phyloP scores from a whole-genome alignment of 1,139 yeast genomes.

The Taiozyma sp. region DNA sequence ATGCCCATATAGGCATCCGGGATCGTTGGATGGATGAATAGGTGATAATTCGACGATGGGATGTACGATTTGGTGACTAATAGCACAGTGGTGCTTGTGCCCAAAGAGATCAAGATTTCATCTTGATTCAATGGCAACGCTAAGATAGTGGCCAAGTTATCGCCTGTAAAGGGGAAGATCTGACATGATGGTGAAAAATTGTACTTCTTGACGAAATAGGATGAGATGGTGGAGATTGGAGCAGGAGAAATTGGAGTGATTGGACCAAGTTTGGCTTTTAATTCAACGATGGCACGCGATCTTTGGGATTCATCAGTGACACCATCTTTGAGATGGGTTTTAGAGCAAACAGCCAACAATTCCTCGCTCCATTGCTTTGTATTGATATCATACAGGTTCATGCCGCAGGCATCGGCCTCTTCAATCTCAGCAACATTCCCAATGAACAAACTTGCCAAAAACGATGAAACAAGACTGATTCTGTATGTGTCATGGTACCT shows the following conservation, averaged over 20 bases:
- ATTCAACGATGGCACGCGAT: constrained; percentile 21
- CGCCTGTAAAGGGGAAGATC: constrained; percentile 79
- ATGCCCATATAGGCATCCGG: constrained; percentile 83
- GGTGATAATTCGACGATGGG: constrained; percentile 80
- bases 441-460: constrained; percentile 64
- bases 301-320: constrained; percentile 34
- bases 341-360: constrained; percentile 36
- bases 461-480: constrained; percentile 76
- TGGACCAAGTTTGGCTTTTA: constrained; percentile 23
- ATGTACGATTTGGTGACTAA: constrained; percentile 72
- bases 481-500: constrained; percentile 52
- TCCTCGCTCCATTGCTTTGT: constrained; percentile 48
- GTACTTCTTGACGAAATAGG: constrained; percentile 59
- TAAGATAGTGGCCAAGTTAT: constrained; percentile 83
- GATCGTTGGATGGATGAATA: constrained; percentile 83
- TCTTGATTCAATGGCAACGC: constrained; percentile 73
- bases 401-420: constrained; percentile 88
- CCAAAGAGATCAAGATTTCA: constrained; percentile 78
- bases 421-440: constrained; percentile 67
- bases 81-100: constrained; percentile 86
- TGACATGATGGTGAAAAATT: constrained; percentile 54
- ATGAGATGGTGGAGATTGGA: constrained; percentile 43
- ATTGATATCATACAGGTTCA: constrained; percentile 74
- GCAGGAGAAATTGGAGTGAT: constrained; percentile 36
- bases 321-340: constrained; percentile 30